Evolutionary conservation across 78 protist species (phyloP), one percentile per base, ranked within the genome.

Genomic region (Monocercomonoides exilis): DNA sequence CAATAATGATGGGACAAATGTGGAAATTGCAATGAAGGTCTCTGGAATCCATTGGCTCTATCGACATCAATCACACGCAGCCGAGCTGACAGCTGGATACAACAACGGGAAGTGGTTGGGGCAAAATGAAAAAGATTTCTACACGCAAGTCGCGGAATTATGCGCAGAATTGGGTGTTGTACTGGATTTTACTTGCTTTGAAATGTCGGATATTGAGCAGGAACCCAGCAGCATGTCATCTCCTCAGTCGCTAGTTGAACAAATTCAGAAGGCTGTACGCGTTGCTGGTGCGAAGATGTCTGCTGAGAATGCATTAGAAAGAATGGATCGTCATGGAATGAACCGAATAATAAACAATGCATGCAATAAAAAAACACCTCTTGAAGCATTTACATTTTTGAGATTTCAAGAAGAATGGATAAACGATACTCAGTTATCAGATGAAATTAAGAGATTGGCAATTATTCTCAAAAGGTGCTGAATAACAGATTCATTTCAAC

Each of bases 21-120:
- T 92, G 85, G 46, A 0, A 44, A 34, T 95, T 21, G 90, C 95
- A 34, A 92, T 89, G 46, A 95, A 95, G 87, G 87, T 93, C 0
- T 41, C 95, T 5, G 97, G 97, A n/a, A 91, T 95, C 45, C 97
- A 95, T 87, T 95, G 97, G 97, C 89, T 93, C 91, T 89, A 91
- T 90, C 35, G 34, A 29, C 87, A 85, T 2, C 64, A 81, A 34
- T 81, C 89, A 32, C 97, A 93, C 80, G 97, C 95, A 11, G 95
- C 97, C 21, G 97, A 95, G 44, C 33, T 91, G 41, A 93, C 97
- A 5, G 92, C 94, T 0, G 97, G 97, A 3, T 95, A 95, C 90
- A n/a, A n/a, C n/a, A n/a, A n/a, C n/a, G 91, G 92, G n/a, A n/a
- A n/a, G n/a, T n/a, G n/a, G n/a, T n/a, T n/a, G n/a, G n/a, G n/a